phyloP scores from a whole-genome alignment of 495 filamentous ascomycete species.

The Tuber umbilicatum region DNA sequence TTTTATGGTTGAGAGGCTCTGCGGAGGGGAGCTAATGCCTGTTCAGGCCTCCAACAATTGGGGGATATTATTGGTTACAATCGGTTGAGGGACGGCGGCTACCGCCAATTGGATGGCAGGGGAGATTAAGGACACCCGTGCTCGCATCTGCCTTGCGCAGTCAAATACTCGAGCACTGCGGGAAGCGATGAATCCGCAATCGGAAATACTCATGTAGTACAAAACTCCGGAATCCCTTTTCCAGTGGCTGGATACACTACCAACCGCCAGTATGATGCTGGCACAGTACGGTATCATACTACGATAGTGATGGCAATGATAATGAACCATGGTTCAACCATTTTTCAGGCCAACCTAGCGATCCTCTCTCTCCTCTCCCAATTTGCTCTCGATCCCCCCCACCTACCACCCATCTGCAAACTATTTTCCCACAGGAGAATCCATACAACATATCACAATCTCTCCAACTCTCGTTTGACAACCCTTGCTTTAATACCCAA shows the following conservation, averaged over 20 bases:
- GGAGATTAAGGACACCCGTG: not conserved
- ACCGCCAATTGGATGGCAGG: not conserved
- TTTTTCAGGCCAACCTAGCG: not conserved
- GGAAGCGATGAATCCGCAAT: not conserved
- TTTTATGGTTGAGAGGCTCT: conserved; percentile 1
- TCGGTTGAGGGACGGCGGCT: not conserved
- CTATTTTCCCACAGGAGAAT: not conserved
- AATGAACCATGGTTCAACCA: not conserved
- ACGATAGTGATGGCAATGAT: not conserved
- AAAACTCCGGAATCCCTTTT: not conserved
- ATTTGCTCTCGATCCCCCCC: not conserved
- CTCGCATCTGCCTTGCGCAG: conserved; percentile 4
- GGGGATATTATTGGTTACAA: not conserved
- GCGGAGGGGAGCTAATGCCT: not conserved
- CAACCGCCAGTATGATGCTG: not conserved
- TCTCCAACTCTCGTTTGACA: not conserved
- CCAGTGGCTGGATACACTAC: not conserved
- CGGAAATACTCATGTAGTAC: not conserved
- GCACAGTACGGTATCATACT: not conserved
- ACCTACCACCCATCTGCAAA: not conserved
- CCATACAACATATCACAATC: not conserved
- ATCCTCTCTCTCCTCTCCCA: not conserved
- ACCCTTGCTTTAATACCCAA: not conserved
- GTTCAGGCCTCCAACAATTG: conserved; percentile 1
- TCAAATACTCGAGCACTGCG: not conserved